Evolutionary conservation across 208 protist genomes (phyloP).

Genomic region (Endotrypanum monterogeii): DNA sequence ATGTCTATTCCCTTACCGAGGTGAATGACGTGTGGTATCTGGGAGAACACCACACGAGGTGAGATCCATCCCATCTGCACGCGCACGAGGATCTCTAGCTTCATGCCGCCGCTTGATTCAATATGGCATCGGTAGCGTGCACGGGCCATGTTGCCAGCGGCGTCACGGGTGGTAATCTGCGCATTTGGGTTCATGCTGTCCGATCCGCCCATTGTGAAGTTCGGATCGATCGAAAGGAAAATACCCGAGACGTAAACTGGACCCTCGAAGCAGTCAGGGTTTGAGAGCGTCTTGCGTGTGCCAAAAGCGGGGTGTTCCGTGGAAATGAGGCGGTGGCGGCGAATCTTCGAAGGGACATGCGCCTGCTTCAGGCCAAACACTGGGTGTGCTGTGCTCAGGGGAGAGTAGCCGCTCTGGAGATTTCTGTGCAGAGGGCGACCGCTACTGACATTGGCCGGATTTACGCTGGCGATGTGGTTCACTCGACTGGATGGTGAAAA

Average conservation of each 20-base stretch:
- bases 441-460: constrained; percentile 30
- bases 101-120: constrained; percentile 54
- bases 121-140: constrained; percentile 77
- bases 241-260: constrained; percentile 79
- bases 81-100: constrained; percentile 78
- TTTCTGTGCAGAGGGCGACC: constrained; percentile 27
- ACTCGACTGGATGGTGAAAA: constrained; percentile 1
- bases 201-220: constrained; percentile 50
- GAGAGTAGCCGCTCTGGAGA: constrained; percentile 33
- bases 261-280: constrained; percentile 59
- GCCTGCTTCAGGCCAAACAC: constrained; percentile 75
- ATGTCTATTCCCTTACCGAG: constrained; percentile 82
- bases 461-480: constrained; percentile 33
- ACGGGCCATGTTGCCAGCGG: constrained; percentile 73
- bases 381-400: constrained; percentile 66
- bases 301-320: constrained; percentile 81
- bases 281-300: constrained; percentile 45
- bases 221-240: constrained; percentile 80
- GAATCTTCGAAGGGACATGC: constrained; percentile 27
- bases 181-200: constrained; percentile 85
- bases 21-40: constrained; percentile 74
- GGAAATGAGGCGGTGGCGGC: constrained; percentile 40
- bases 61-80: constrained; percentile 88
- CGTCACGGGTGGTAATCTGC: constrained; percentile 76
- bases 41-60: constrained; percentile 73